These are phyloP conservation scores for Boletus sp. DNA, from an alignment of 768 basidiomycete species.

Conservation along the genomic window DNA sequence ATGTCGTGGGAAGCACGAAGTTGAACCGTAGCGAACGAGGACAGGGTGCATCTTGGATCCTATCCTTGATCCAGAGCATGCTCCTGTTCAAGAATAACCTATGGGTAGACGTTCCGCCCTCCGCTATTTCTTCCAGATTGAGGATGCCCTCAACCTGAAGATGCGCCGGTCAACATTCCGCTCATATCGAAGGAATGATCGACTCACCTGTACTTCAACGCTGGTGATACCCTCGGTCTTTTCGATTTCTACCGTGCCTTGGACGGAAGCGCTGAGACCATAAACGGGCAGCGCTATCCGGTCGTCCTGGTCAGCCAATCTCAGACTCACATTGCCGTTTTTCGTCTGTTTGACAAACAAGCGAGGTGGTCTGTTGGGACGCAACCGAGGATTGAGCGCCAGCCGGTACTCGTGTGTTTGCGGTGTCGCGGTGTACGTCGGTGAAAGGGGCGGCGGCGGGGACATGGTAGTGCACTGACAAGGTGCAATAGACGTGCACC, in stretches of 20 bases:
- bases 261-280: slow-evolving; percentile 47
- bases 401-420: slow-evolving; percentile 52
- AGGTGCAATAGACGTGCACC: slow-evolving; percentile 8
- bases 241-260: slow-evolving; percentile 53
- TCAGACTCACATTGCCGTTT: slow-evolving; percentile 50
- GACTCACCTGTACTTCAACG: slow-evolving; percentile 61
- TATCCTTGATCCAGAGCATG: slow-evolving; percentile 58
- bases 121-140: slow-evolving; percentile 59
- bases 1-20: slow-evolving; percentile 56
- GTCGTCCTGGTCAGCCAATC: slow-evolving; percentile 52
- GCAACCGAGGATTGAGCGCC: slow-evolving; percentile 41
- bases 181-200: neutral
- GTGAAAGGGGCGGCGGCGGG: slow-evolving; percentile 38
- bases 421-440: slow-evolving; percentile 56
- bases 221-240: slow-evolving; percentile 56
- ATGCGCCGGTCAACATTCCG: neutral
- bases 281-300: slow-evolving; percentile 56
- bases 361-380: slow-evolving; percentile 39
- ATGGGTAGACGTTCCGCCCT: slow-evolving; percentile 55
- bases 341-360: slow-evolving; percentile 61
- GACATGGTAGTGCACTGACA: slow-evolving; percentile 44
- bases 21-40: slow-evolving; percentile 54
- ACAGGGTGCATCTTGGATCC: slow-evolving; percentile 40
- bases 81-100: slow-evolving; percentile 51
- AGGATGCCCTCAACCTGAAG: slow-evolving; percentile 61